Conservation (phyloP, 257 asterid species). For the Solanum microdontum region DNA sequence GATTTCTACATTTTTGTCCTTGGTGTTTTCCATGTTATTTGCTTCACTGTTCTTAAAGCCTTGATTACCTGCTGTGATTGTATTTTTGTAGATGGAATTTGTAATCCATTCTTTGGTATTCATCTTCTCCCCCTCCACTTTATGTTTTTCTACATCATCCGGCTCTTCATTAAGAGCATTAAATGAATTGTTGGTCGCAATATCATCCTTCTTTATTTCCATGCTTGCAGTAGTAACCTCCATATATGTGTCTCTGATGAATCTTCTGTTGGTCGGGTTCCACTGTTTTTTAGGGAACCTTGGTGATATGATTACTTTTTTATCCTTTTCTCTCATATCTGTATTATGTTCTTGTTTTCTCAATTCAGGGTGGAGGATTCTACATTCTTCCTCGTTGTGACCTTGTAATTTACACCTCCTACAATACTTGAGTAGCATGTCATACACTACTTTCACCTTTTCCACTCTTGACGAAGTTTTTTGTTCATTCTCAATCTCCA, state of each 20-base stretch:
- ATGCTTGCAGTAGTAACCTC: neutral
- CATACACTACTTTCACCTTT: neutral
- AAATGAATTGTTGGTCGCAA: neutral
- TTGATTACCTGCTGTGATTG: neutral
- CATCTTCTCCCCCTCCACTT: neutral
- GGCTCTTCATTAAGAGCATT: neutral
- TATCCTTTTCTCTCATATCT: neutral
- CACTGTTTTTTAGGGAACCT: neutral
- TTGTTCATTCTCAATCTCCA: neutral
- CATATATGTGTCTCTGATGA: neutral
- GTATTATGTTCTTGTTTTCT: neutral
- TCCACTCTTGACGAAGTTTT: neutral
- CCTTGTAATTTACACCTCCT: neutral
- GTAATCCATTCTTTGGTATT: neutral
- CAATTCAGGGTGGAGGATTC: too few species aligned
- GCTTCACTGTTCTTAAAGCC: neutral
- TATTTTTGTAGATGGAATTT: neutral
- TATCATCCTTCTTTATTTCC: neutral
- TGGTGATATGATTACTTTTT: neutral
- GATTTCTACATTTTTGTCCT: too few species aligned
- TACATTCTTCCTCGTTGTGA: neutral
- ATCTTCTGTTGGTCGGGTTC: neutral
- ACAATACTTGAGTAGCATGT: neutral
- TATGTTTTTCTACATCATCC: neutral
- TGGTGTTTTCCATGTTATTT: neutral